These are phyloP conservation scores for Tritrichomonas musculus DNA, from an alignment of 208 protist species.

Conservation along the genomic window DNA sequence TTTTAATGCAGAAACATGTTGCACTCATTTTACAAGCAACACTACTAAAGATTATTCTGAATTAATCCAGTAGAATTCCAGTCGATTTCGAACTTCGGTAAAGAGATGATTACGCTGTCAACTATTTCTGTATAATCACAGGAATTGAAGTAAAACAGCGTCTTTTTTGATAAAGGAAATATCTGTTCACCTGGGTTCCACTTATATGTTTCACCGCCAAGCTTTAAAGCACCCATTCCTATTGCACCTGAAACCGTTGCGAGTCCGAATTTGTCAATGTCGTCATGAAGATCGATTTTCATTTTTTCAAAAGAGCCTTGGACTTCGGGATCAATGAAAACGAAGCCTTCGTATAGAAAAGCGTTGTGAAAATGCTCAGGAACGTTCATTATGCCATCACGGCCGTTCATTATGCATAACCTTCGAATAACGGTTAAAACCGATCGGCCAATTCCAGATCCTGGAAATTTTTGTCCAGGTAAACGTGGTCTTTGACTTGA, in stretches of 20 bases:
- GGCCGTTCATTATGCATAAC: background rate
- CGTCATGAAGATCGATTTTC: background rate
- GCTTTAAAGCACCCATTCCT: background rate
- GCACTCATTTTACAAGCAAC: no score
- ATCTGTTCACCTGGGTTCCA: background rate
- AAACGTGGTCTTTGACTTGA: background rate
- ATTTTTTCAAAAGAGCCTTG: background rate
- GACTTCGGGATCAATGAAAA: background rate
- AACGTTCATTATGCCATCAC: background rate
- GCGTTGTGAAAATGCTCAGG: conserved; percentile 10
- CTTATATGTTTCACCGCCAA: background rate
- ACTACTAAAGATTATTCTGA: no score
- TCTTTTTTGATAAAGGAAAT: background rate
- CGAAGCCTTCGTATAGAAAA: background rate
- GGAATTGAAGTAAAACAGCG: background rate
- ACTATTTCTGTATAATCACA: no score
- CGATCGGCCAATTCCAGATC: background rate
- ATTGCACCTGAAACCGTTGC: background rate
- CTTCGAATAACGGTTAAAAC: background rate
- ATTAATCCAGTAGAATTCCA: no score
- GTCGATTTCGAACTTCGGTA: no score
- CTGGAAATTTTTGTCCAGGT: background rate
- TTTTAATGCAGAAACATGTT: no score
- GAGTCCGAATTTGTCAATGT: background rate
- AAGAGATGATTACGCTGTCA: no score